Evolutionary conservation across 495 filamentous ascomycete species (phyloP), one percentile per base, ranked within the genome.

Genomic region (Podospora fimiseda): DNA sequence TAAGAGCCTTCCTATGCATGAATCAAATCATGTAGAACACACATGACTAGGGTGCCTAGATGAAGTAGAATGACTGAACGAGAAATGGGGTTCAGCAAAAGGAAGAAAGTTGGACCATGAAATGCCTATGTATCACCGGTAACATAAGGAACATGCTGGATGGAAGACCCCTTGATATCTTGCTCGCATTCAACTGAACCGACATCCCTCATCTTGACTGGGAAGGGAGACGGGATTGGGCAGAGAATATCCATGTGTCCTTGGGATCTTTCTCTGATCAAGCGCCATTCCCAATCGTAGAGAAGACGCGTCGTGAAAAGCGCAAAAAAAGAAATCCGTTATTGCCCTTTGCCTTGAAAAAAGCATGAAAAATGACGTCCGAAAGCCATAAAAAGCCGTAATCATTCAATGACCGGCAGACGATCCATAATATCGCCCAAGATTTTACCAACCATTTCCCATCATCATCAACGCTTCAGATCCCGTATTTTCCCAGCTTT

Each of bases 251-350:
- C 27, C 27, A 43, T 21, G 14, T 45, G 15, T 23, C 3, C 15
- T 20, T 22, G 20, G 18, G 8, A 6, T 13, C 43, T 45, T 33
- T 33, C 27, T 33, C 27, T 33, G 27, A 6, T 11, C 6, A 11
- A 33, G 27, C 27, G 27, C 11, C 27, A 11, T 33, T 33, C 5
- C 44, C 21, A 22, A 23, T 45, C 7, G 23, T 44, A 20, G 19
- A 60, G 43, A 37, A 43, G 42, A 59, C 46, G 58, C 41, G 43
- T 40, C 48, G 56, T 48, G 55, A 46, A 53, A 51, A 55, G 30
- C 47, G 51, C 40, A 41, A 40, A 27, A 48, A 58, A 22, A 41
- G 4, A n/a, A 18, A 18, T 14, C 13, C 39, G 39, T 14, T n/a
- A 14, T 41, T 14, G 39, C 53, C 40, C 9, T 46, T 53, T 55